These are phyloP conservation scores for Carex cristatella DNA, from an alignment of 176 grass and related monocot genomes.

Conservation along the genomic window DNA sequence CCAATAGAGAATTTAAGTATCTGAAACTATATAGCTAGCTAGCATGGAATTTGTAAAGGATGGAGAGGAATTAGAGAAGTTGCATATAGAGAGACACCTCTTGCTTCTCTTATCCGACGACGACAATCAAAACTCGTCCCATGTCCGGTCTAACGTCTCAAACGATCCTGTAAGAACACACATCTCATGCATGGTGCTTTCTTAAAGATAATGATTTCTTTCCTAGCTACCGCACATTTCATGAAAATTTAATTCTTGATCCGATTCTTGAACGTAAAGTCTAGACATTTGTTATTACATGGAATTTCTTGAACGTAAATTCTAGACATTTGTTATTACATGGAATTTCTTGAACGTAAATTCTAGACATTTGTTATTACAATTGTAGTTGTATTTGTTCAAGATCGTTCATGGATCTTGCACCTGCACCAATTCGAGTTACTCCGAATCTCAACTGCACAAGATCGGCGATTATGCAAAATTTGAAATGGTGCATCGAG, in stretches of 20 bases:
- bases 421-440: neutral
- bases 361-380: neutral
- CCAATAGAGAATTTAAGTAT: too few relatives aligned
- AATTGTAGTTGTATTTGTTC: neutral
- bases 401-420: neutral
- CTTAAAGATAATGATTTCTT: neutral
- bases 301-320: too few relatives aligned
- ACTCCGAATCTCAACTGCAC: neutral
- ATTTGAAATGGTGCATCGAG: neutral
- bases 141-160: neutral
- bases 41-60: neutral
- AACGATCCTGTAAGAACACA: slow-evolving; percentile 1
- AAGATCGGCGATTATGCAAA: neutral
- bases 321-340: too few relatives aligned
- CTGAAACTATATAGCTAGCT: neutral
- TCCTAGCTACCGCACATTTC: too few relatives aligned
- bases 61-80: neutral
- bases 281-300: neutral
- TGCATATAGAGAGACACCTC: neutral
- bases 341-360: neutral
- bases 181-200: neutral
- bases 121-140: neutral
- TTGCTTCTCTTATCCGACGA: neutral
- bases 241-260: neutral
- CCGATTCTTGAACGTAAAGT: neutral